These are phyloP conservation scores for Geotrichum carabidarum DNA, from an alignment of 1,139 yeast genomes.

Conservation along the genomic window DNA sequence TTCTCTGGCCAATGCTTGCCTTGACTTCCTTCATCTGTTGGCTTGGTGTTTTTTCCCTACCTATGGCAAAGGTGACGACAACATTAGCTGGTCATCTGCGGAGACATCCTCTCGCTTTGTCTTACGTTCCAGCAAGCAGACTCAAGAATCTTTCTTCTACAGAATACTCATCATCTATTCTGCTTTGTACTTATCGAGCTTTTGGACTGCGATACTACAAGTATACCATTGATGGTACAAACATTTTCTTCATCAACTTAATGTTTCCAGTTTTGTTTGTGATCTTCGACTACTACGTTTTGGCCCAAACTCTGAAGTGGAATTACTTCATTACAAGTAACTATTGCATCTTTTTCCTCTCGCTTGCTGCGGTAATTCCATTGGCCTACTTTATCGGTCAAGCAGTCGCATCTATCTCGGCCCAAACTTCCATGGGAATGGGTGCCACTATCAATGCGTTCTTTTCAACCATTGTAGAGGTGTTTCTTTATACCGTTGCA, in stretches of 20 bases:
- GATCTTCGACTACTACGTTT: conserved; percentile 66
- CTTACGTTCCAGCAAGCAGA: conserved; percentile 55
- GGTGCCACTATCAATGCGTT: conserved; percentile 98
- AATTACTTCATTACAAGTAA: conserved; percentile 54
- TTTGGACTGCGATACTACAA: conserved; percentile 90
- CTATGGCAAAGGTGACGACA: conserved; percentile 75
- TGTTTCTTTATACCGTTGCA: conserved; percentile 88
- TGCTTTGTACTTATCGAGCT: conserved; percentile 83
- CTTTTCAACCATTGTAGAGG: conserved; percentile 92
- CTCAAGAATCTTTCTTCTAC: conserved; percentile 29
- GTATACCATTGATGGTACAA: conserved; percentile 93
- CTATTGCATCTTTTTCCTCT: conserved; percentile 58
- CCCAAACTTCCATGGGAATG: conserved; percentile 98
- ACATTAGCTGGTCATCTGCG: conserved; percentile 74
- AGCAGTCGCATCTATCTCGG: conserved; percentile 97
- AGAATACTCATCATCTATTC: conserved; percentile 40
- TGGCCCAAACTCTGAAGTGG: conserved; percentile 50
- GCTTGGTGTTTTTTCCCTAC: conserved; percentile 83
- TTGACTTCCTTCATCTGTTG: conserved; percentile 61
- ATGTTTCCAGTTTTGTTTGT: conserved; percentile 76
- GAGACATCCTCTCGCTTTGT: conserved; percentile 83
- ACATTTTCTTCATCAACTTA: conserved; percentile 83
- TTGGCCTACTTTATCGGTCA: conserved; percentile 96
- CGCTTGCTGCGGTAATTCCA: conserved; percentile 83
- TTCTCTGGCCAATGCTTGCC: conserved; percentile 64